Conservation (phyloP, 495 filamentous ascomycete species). For the Penicillium canescens region DNA sequence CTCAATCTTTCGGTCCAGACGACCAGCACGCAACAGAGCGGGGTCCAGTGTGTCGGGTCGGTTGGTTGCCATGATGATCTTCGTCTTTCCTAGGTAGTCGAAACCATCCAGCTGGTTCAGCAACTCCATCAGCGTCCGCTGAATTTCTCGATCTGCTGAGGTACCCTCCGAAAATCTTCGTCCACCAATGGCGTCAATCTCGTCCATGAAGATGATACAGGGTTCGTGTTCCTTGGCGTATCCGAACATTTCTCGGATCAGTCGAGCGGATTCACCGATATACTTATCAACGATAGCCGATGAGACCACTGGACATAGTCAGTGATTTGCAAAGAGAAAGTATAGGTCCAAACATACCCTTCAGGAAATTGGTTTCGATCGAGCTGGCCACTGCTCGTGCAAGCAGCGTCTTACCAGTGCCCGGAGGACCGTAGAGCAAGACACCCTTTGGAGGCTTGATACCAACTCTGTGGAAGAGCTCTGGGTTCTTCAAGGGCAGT, state of each 20-base stretch:
- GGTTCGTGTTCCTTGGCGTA: constrained; percentile 99
- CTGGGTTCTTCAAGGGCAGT: constrained; percentile 96
- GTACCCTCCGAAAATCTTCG: constrained; percentile 98
- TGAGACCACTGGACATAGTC: constrained; percentile 73
- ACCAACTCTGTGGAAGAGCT: constrained; percentile 93
- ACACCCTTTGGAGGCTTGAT: constrained; percentile 99
- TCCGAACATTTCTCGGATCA: constrained; percentile 99
- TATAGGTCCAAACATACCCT: constrained; percentile 59
- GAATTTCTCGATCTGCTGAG: constrained; percentile 96
- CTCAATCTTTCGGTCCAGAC: constrained; percentile 97
- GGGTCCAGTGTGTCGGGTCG: constrained; percentile 97
- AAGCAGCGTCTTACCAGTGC: constrained; percentile 95
- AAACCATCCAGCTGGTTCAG: constrained; percentile 99
- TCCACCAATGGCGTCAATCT: constrained; percentile 98
- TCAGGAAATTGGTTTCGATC: constrained; percentile 97
- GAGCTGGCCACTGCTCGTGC: constrained; percentile 96
- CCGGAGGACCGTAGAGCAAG: constrained; percentile 93
- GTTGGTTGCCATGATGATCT: constrained; percentile 99
- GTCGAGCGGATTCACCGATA: constrained; percentile 94
- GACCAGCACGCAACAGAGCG: constrained; percentile 87
- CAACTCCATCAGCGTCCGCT: constrained; percentile 98
- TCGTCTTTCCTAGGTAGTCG: constrained; percentile 98
- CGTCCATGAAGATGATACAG: constrained; percentile 99
- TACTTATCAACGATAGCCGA: constrained; percentile 99
- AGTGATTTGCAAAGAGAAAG: constrained; percentile 13